Base-by-base conservation (phyloP, 306 rosid genomes). In the Castanopsis chinensis region DNA sequence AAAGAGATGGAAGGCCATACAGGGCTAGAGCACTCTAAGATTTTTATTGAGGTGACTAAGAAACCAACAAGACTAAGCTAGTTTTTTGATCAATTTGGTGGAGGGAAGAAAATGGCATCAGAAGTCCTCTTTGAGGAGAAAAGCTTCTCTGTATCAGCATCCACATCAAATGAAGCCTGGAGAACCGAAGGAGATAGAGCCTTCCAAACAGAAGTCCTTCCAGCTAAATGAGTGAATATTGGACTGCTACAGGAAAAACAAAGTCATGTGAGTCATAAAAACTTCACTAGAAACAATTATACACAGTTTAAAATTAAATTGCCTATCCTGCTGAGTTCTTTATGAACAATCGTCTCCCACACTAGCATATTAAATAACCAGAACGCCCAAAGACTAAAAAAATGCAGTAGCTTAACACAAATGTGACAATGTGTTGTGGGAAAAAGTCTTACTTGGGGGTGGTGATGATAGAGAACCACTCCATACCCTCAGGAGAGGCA, bases 71-170 rank as follows among this genome's bases (percentile, higher is more conserved):
- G 9, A 4, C 18, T n/a, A 69, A 27, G 61, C 64, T n/a, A 61
- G 19, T n/a, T 5, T 74, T 11, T 35, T 23, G 23, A 74, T 86
- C 85, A 87, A 20, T 85, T 85, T 30, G 98, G 86, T 37, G 98
- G 98, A 60, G 97, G 93, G 86, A 94, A 94, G 91, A 94, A 94
- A 79, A 92, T 83, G 33, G 89, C 96, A 85, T 87, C 93, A 1
- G 89, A 52, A 57, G 86, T 80, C 85, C 97, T 92, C 88, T 89
- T 94, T 37, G 96, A 90, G 53, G 94, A 85, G 90, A 94, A 94
- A 0, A 11, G 86, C 60, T 94, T 70, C 85, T 87, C 94, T n/a
- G 86, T 63, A 11, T 80, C 91, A 1, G 93, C 28, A n/a, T 86
- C 93, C 18, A 94, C 96, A 53, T 90, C 86, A 88, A 90, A 90